Conservation (phyloP, 305 asterid genomes). For the Solanum chacoense region DNA sequence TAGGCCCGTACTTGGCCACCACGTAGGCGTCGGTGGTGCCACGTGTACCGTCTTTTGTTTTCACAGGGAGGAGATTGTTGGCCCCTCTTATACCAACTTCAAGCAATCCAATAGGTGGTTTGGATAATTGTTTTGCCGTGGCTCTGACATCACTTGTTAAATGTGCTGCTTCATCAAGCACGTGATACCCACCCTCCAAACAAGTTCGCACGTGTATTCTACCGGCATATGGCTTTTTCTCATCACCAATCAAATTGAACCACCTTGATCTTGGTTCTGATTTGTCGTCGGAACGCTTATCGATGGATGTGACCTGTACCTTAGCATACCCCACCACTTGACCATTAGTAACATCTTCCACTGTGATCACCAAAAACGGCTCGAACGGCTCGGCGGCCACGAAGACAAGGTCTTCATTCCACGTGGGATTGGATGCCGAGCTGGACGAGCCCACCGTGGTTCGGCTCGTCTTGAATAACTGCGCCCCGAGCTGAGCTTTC, state of each 20-base stretch:
- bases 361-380: slow-evolving; percentile 61
- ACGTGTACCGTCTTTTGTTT: slow-evolving; percentile 68
- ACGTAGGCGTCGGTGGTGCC: slow-evolving; percentile 83
- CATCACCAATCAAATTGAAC: slow-evolving; percentile 57
- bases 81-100: slow-evolving; percentile 83
- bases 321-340: slow-evolving; percentile 47
- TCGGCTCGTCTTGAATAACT: slow-evolving; percentile 78
- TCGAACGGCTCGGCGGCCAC: slow-evolving; percentile 97
- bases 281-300: slow-evolving; percentile 62
- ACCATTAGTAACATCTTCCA: slow-evolving; percentile 58
- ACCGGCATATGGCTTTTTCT: slow-evolving; percentile 50
- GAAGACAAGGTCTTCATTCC: slow-evolving; percentile 84
- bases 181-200: slow-evolving; percentile 92
- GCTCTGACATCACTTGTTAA: slow-evolving; percentile 81
- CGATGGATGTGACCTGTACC: slow-evolving; percentile 63
- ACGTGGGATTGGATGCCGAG: slow-evolving; percentile 49
- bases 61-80: slow-evolving; percentile 58
- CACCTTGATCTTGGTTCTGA: slow-evolving; percentile 75
- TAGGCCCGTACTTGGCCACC: slow-evolving; percentile 83
- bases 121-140: slow-evolving; percentile 61
- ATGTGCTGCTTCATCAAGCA: slow-evolving; percentile 89
- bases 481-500: slow-evolving; percentile 83
- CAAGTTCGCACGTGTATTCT: slow-evolving; percentile 72
- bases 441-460: slow-evolving; percentile 29
- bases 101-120: slow-evolving; percentile 70